A percentile compares a stretch with the other conserved stretches of the same genome.
These are phyloP conservation scores for Phoenix roebelenii DNA, from an alignment of 176 grass and related monocot species.

Conservation along the genomic window DNA sequence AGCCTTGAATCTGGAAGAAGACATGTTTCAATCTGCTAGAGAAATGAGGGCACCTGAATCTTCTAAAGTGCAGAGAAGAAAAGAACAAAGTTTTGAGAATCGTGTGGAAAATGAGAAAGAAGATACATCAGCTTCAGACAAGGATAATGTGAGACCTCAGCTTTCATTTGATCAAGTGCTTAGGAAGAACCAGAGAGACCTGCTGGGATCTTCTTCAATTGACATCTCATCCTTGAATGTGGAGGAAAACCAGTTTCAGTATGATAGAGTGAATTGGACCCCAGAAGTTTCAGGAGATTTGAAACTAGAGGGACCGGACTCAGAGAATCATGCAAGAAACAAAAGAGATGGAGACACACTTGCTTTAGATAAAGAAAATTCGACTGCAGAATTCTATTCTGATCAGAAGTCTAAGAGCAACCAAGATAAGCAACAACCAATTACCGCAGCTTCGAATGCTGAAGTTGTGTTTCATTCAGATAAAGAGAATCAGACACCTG, in stretches of 20 bases:
- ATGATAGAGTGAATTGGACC: conserved; percentile 45
- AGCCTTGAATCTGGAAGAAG: no score
- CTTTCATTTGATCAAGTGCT: no score
- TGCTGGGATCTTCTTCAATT: neutral
- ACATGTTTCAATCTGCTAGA: no score
- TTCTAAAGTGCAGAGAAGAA: no score
- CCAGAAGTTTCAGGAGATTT: conserved; percentile 22
- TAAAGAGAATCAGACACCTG: conserved; percentile 4
- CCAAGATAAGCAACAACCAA: conserved; percentile 11
- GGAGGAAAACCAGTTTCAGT: conserved; percentile 21
- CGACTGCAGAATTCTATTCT: neutral
- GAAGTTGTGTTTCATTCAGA: neutral
- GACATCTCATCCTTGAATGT: conserved; percentile 25
- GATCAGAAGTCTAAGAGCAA: conserved; percentile 4
- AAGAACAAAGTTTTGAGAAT: no score
- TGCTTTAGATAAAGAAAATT: conserved; percentile 36
- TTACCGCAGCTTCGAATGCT: neutral
- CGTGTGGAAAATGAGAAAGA: no score
- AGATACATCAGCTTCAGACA: neutral
- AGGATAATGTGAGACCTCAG: neutral
- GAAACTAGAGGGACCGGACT: conserved; percentile 11
- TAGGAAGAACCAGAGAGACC: no score
- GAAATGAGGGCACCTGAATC: no score
- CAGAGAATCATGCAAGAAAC: neutral
- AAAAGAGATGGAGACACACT: conserved; percentile 21